These are phyloP conservation scores for Nicotiana rustica DNA, from an alignment of 305 asterid species.

Conservation along the genomic window DNA sequence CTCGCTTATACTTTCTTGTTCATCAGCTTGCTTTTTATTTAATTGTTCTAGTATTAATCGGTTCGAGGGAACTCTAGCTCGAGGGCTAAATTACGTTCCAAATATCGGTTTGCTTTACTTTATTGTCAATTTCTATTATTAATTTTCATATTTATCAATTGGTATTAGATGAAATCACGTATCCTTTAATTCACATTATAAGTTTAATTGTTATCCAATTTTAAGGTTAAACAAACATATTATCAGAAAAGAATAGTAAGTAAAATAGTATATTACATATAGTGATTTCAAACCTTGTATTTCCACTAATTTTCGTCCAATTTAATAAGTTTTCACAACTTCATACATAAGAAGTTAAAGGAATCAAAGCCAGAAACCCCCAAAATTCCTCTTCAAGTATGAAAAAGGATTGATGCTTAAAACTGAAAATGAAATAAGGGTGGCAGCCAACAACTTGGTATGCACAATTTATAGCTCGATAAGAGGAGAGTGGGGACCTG, in stretches of 20 bases:
- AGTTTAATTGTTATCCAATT: too few relatives aligned
- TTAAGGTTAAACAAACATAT: background rate
- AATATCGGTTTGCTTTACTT: too few relatives aligned
- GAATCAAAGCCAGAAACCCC: background rate
- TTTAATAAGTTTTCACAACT: background rate
- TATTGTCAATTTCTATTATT: too few relatives aligned
- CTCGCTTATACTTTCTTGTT: too few relatives aligned
- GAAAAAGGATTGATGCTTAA: constrained; percentile 18
- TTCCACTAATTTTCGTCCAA: background rate
- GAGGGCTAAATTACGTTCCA: too few relatives aligned
- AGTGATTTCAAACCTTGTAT: background rate
- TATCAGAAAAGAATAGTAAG: background rate
- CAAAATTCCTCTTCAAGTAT: background rate
- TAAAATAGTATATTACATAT: background rate
- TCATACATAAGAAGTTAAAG: background rate
- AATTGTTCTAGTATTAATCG: too few relatives aligned
- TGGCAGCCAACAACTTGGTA: constrained; percentile 28
- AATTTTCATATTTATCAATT: too few relatives aligned
- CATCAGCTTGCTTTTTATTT: too few relatives aligned
- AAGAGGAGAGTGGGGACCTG: constrained; percentile 21
- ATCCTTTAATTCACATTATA: too few relatives aligned
- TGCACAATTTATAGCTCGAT: constrained; percentile 15
- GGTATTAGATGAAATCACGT: too few relatives aligned
- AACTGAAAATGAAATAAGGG: constrained; percentile 20
- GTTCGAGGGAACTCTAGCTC: too few relatives aligned